These are phyloP conservation scores for Buddleja alternifolia DNA, from an alignment of 257 asterid genomes.

Conservation along the genomic window DNA sequence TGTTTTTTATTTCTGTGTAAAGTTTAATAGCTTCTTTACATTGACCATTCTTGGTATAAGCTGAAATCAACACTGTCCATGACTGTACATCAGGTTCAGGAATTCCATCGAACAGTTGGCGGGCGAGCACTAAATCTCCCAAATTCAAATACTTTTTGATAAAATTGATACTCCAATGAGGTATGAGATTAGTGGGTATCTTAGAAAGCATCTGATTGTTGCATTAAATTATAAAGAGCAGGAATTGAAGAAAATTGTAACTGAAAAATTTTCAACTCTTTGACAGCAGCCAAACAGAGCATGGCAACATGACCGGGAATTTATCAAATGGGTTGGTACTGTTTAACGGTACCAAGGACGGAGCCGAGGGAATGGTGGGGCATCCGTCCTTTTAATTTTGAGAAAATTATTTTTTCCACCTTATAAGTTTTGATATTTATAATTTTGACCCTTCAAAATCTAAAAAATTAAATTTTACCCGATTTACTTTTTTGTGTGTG, in stretches of 20 bases:
- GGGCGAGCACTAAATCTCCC: slow-evolving; percentile 45
- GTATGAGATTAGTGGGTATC: slow-evolving; percentile 40
- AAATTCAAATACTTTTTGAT: slow-evolving; percentile 35
- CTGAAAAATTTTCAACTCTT: background rate
- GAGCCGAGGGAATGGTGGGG: too few species aligned
- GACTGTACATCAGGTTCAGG: slow-evolving; percentile 50
- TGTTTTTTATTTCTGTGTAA: slow-evolving; percentile 35
- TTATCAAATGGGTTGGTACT: too few species aligned
- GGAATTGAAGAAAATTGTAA: background rate
- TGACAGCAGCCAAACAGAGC: slow-evolving; percentile 4
- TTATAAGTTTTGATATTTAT: too few species aligned
- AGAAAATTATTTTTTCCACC: too few species aligned
- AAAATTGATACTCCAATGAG: slow-evolving; percentile 40
- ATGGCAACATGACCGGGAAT: background rate
- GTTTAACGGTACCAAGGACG: too few species aligned
- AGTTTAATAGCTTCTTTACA: slow-evolving; percentile 41
- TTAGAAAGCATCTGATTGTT: slow-evolving; percentile 36
- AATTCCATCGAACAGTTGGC: slow-evolving; percentile 53
- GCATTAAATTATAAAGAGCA: background rate
- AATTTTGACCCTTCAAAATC: too few species aligned
- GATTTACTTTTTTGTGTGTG: too few species aligned
- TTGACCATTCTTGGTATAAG: slow-evolving; percentile 44
- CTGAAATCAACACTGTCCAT: slow-evolving; percentile 57
- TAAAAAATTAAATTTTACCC: too few species aligned
- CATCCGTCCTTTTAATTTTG: too few species aligned